Base-by-base conservation (phyloP, 2,329 filamentous ascomycete genomes). In the Pseudonectria buxi region DNA sequence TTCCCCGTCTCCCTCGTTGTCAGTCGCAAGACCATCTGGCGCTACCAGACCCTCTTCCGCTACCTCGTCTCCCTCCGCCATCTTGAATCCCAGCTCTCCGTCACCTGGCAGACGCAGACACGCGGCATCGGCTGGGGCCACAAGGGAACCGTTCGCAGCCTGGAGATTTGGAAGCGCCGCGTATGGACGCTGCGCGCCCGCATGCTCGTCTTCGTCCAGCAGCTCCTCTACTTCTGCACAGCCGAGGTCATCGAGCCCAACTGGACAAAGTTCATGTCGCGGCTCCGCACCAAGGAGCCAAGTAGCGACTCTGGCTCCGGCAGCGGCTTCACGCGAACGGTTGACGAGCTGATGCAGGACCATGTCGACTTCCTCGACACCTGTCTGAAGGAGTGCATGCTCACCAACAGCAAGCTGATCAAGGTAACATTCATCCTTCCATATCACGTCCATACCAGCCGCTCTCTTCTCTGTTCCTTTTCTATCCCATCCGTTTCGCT, bases 301-400 rank as follows among this genome's bases (percentile, higher is more conserved):
- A 41, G 40, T 5, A 36, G 49, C 4, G 42, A 44, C 7, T 50
- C 59, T 25, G 39, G 40, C n/a, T 37, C 55, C 10, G 57, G 18
- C 18, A 22, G 58, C 3, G 52, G 59, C 1, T 56, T 63, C 6
- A 68, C 67, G 27, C 65, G 88, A 26, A 98, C 92, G 0, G 92
- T 98, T 1, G 92, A 98, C 55, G 88, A 96, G 64, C 66, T 98
- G 55, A 98, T 98, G 92, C 87, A 96, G 64, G 89, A 96, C 55
- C 92, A 98, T 63, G 89, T 98, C 41, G 92, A 96, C 63, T 98
- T 98, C 59, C 67, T 98, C 31, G 92, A 95, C 52, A 96, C 92
- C 4, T 98, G 92, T 59, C 70, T 98, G 53, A 98, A 96, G 64
- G 92, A 96, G 65, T 96, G 92, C 68, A 96, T 96, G 88, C 72